These are phyloP conservation scores for Nakazawaea anatomiae DNA, from an alignment of 805 yeast species.

Conservation along the genomic window DNA sequence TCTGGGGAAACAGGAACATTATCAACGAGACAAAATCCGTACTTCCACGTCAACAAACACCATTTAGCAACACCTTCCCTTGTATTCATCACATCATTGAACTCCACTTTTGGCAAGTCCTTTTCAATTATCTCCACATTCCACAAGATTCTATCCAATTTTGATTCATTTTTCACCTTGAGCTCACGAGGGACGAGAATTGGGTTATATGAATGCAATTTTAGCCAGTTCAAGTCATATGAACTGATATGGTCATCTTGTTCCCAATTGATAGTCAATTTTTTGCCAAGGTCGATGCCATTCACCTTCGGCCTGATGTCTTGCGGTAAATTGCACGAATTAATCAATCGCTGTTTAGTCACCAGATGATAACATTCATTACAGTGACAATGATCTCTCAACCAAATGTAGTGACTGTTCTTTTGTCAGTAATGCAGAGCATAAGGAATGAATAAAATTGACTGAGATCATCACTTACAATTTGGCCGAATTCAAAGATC, in stretches of 20 bases:
- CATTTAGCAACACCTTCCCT: conserved; percentile 45
- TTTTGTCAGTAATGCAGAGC: background rate
- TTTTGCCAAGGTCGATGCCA: conserved; percentile 1
- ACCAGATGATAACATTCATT: conserved; percentile 42
- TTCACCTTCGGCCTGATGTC: conserved; percentile 8
- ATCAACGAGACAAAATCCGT: conserved; percentile 59
- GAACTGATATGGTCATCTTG: conserved; percentile 32
- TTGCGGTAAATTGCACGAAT: conserved; percentile 34
- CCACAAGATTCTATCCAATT: conserved; percentile 37
- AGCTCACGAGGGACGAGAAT: conserved; percentile 27
- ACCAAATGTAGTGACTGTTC: conserved; percentile 46
- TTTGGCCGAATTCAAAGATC: background rate
- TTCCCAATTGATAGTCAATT: conserved; percentile 28
- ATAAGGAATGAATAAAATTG: too few species aligned
- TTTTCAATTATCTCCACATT: conserved; percentile 31
- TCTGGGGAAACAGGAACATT: conserved; percentile 56
- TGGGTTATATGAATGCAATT: conserved; percentile 48
- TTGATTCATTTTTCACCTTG: conserved; percentile 21
- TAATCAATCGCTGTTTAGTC: conserved; percentile 55
- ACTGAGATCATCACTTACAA: background rate
- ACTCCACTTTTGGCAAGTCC: conserved; percentile 44
- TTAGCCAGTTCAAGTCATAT: conserved; percentile 37
- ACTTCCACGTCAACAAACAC: conserved; percentile 45
- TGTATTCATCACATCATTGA: conserved; percentile 36
- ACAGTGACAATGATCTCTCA: conserved; percentile 62